These are phyloP conservation scores for Kwoniella mangroviensis DNA, from an alignment of 768 basidiomycete genomes.

Conservation along the genomic window DNA sequence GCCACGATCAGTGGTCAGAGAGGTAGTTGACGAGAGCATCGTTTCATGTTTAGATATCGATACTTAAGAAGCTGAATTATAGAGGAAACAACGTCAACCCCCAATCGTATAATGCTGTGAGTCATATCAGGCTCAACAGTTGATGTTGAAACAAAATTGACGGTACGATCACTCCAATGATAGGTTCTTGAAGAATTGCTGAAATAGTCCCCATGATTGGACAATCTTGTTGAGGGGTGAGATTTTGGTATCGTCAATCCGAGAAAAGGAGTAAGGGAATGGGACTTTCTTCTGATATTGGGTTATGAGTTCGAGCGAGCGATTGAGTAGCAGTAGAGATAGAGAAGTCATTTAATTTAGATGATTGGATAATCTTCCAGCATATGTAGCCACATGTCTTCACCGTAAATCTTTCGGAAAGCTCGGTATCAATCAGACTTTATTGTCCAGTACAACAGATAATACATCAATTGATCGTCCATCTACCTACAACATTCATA, in stretches of 20 bases:
- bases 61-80: slow-evolving; percentile 50
- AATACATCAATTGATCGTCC: too few relatives aligned
- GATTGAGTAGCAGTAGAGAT: slow-evolving; percentile 3
- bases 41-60: slow-evolving; percentile 35
- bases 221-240: not conserved
- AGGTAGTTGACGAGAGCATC: not conserved
- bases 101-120: slow-evolving; percentile 24
- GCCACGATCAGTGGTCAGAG: not conserved
- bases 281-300: not conserved
- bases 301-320: not conserved
- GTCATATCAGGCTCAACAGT: not conserved
- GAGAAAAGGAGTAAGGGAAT: not conserved
- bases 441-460: too few relatives aligned
- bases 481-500: too few relatives aligned
- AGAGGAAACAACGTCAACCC: slow-evolving; percentile 47
- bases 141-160: too few relatives aligned
- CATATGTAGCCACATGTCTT: not conserved
- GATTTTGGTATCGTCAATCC: not conserved
- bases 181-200: slow-evolving; percentile 29
- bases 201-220: not conserved
- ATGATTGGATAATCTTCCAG: not conserved
- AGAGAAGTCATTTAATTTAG: too few relatives aligned
- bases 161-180: not conserved
- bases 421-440: not conserved
- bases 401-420: not conserved